Percentiles rank a stretch among this genome's conserved stretches.
Evolutionary conservation across 192 early-diverging fungal genomes (phyloP).

Genomic region (Rhizoclosmatium sp.): DNA sequence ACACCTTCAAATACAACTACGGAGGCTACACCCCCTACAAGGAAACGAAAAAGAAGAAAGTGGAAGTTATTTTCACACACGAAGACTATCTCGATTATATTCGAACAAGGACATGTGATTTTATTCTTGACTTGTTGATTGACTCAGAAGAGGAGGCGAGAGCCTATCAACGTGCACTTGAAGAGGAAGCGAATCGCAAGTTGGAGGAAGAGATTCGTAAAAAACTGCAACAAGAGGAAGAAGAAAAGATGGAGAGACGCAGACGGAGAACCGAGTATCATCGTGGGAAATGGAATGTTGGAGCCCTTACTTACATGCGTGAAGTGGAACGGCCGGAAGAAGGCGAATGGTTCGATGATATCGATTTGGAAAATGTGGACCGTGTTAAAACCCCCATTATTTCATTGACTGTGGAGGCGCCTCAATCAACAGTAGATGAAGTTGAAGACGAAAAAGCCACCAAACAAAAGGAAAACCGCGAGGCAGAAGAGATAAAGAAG

Average conservation of each 20-base stretch:
- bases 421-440: not conserved
- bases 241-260: slow-evolving; percentile 23
- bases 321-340: slow-evolving; percentile 45
- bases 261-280: slow-evolving; percentile 44
- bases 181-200: slow-evolving; percentile 50
- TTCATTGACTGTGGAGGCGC: slow-evolving; percentile 13
- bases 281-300: slow-evolving; percentile 58
- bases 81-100: slow-evolving; percentile 50
- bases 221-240: slow-evolving; percentile 41
- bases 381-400: not conserved
- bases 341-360: not conserved
- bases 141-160: slow-evolving; percentile 46
- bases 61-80: slow-evolving; percentile 5
- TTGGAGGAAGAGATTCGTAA: slow-evolving; percentile 40
- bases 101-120: slow-evolving; percentile 45
- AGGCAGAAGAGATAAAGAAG: not conserved
- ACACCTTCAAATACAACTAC: slow-evolving; percentile 60
- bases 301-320: slow-evolving; percentile 59
- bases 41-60: slow-evolving; percentile 37
- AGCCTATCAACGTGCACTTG: slow-evolving; percentile 32
- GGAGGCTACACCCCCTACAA: slow-evolving; percentile 65
- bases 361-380: not conserved
- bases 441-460: slow-evolving; percentile 7
- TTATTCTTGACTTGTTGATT: slow-evolving; percentile 52
- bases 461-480: slow-evolving; percentile 7